A percentile compares a stretch with the other conserved stretches of the same genome.
phyloP scores from a whole-genome alignment of 176 grass and related monocot species.

The Elymus sibiricus region DNA sequence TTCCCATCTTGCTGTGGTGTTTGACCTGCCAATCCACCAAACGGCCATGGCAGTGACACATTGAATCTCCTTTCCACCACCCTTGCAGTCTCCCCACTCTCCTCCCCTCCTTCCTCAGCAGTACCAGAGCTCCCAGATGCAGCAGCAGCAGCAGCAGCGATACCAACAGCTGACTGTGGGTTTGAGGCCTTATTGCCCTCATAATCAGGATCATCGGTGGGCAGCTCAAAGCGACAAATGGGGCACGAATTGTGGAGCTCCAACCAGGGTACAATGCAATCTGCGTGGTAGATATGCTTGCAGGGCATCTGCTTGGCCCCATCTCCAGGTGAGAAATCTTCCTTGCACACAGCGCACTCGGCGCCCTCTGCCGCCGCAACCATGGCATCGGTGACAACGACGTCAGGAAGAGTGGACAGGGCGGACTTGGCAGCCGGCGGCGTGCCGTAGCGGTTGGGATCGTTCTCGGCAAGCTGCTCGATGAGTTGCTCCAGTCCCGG shows the following conservation, averaged over 20 bases:
- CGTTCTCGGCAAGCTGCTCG: conserved; percentile 93
- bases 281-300: conserved; percentile 84
- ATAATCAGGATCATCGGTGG: conserved; percentile 85
- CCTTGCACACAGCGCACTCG: conserved; percentile 90
- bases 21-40: conserved; percentile 50
- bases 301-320: conserved; percentile 91
- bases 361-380: conserved; percentile 52
- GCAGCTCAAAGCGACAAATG: conserved; percentile 91
- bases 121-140: conserved; percentile 30
- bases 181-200: conserved; percentile 45
- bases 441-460: conserved; percentile 88
- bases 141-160: conserved; percentile 2
- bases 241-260: conserved; percentile 98
- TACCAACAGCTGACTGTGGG: conserved; percentile 20
- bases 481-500: conserved; percentile 91
- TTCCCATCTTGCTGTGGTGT: conserved; percentile 49
- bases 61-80: conserved; percentile 63
- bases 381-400: conserved; percentile 54
- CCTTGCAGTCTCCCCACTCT: conserved; percentile 24
- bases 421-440: conserved; percentile 77
- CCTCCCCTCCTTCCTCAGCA: conserved; percentile 25
- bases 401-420: conserved; percentile 53
- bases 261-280: conserved; percentile 87
- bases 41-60: conserved; percentile 63
- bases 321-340: conserved; percentile 73